Evolutionary conservation across 225 moss, liverwort and hornwort species (phyloP), one percentile per base, ranked within the genome.

Genomic region (Polytrichum commune): DNA sequence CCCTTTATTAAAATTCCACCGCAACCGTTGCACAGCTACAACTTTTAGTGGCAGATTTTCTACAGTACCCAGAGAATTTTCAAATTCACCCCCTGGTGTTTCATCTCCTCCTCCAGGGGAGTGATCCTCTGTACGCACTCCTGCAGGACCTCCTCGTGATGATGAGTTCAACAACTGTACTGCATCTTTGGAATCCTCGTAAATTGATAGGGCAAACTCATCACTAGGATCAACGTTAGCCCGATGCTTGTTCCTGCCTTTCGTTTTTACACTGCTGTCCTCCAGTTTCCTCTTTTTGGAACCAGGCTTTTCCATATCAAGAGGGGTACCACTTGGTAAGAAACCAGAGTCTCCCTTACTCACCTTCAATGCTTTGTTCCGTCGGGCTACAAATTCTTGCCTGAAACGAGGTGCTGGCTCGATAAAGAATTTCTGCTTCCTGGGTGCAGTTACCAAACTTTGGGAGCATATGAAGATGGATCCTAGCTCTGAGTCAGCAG

Each of bases 21-120:
- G 89, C 66, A 98, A 19, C 25, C 91, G 87, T 68, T 98, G 94
- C 32, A 98, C 87, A 38, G 92, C 83, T 25, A 98, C 84, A 27
- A 84, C 85, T 30, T 74, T 75, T 24, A 65, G 70, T 23, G 90
- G 90, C 64, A 90, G 65, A 55, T 55, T 73, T 3, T 84, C 75
- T 22, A 69, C 65, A 27, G 28, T 20, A 4, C 70, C 84, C 23
- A 57, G 32, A 53, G 69, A 35, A 27, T 46, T 73, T 65, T 78
- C 68, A 54, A 53, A 28, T 18, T 74, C 76, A 23, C 74, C 77
- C 38, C 33, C 57, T 19, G 71, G 66, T 18, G 35, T 65, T 19
- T 73, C 78, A 5, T 18, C 81, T 25, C 55, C 58, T 58, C 20
- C 24, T 58, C 1, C 24, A 20, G 9, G 58, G 16, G 46, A 13